Evolutionary conservation across 345 rosid genomes (phyloP).

Genomic region (Murraya koenigii): DNA sequence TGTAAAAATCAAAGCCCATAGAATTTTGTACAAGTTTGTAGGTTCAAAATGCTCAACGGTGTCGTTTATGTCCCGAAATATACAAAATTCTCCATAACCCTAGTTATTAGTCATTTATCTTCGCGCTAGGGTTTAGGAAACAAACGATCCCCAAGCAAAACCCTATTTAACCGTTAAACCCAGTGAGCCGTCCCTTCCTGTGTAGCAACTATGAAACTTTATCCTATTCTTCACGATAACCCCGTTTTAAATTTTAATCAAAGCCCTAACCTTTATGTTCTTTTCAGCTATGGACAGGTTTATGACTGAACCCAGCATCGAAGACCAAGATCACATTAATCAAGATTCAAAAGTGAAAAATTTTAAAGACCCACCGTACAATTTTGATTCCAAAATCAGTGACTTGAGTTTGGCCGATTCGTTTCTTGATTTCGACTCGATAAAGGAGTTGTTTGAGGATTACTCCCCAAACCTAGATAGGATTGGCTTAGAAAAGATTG

Average conservation of each 20-base stretch:
- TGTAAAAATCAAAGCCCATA: neutral
- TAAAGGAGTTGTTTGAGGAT: slow-evolving; percentile 48
- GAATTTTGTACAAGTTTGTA: neutral
- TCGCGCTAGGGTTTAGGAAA: slow-evolving; percentile 25
- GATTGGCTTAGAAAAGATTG: slow-evolving; percentile 32
- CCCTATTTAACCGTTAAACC: slow-evolving; percentile 1
- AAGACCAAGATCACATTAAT: slow-evolving; percentile 25
- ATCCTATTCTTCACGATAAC: neutral
- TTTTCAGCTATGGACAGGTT: slow-evolving; percentile 49
- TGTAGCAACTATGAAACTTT: slow-evolving; percentile 23
- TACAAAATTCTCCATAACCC: neutral
- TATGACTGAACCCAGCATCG: slow-evolving; percentile 30
- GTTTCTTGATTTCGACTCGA: slow-evolving; percentile 59
- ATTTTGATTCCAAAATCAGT: slow-evolving; percentile 25
- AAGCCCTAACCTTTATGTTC: slow-evolving; percentile 5
- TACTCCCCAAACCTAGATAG: slow-evolving; percentile 21
- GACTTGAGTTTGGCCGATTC: slow-evolving; percentile 47
- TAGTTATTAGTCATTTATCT: neutral
- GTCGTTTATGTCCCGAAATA: neutral
- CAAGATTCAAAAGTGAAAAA: slow-evolving; percentile 33
- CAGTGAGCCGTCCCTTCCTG: neutral
- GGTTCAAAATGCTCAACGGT: neutral
- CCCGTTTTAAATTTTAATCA: neutral
- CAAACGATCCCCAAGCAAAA: slow-evolving; percentile 1
- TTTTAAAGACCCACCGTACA: slow-evolving; percentile 29